Evolutionary conservation across 2,329 filamentous ascomycete genomes (phyloP), one percentile per base, ranked within the genome.

Genomic region (Aspergillus phoenicis): DNA sequence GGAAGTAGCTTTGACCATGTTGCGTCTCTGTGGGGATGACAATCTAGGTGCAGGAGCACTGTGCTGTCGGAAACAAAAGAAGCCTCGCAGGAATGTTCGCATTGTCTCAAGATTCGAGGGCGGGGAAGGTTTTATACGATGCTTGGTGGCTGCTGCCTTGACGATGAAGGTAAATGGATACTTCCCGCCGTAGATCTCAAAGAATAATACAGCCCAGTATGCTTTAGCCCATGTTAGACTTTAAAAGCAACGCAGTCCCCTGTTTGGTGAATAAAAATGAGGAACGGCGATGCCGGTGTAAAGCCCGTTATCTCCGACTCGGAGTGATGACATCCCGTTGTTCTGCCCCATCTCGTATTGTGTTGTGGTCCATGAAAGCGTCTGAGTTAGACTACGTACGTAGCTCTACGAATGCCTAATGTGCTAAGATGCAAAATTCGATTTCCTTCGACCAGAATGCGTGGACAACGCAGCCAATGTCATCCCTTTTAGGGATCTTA

Each of bases 241-340:
- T 36, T 36, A 4, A 5, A 26, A 5, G 13, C 5, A 13, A 36
- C 1, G 33, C 33, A 36, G 33, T 36, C 33, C 11, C 33, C 33
- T 11, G 11, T 36, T 36, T 36, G 33, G 33, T 36, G 4, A 36
- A 36, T 36, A 3, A 3, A 45, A 45, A 45, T 3, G 22, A 17
- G 22, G 41, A 45, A 55, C n/a, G 15, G 26, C 26, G 47, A 49
- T n/a, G 26, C 5, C 26, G 10, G 3, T n/a, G 26, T 17, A 30
- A 68, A 64, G 15, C 51, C 68, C 68, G 64, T 41, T 70, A 71
- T 64, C 65, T 70, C 69, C 70, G 69, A 24, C 17, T 56, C 26
- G 24, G 47, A n/a, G 15, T 24, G 47, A 51, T 51, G 47, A 51
- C 26, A 17, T 17, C 33, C 33, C 33, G 33, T 13, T 15, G 11